These are phyloP conservation scores for Bertia moriformis DNA, from an alignment of 2,329 filamentous ascomycete species.

Conservation along the genomic window DNA sequence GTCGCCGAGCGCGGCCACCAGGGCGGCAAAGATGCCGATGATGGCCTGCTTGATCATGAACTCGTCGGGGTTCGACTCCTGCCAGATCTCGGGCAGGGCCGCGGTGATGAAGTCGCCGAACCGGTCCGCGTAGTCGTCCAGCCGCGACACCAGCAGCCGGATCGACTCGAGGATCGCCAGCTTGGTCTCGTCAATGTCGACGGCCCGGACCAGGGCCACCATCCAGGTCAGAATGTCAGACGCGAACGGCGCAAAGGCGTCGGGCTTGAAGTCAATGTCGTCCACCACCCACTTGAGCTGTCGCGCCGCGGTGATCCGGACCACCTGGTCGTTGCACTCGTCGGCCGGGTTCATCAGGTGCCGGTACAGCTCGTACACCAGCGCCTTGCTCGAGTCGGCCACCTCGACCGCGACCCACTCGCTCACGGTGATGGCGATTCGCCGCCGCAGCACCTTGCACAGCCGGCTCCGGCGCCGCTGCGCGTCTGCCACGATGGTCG, in stretches of 20 bases:
- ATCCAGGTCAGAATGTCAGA: constrained; percentile 58
- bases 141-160: constrained; percentile 61
- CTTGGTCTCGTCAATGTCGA: constrained; percentile 75
- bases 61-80: constrained; percentile 63
- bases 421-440: constrained; percentile 76
- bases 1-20: constrained; percentile 74
- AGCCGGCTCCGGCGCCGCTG: constrained; percentile 43
- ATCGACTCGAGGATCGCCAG: constrained; percentile 81
- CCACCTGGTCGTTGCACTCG: constrained; percentile 73
- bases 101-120: constrained; percentile 71
- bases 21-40: constrained; percentile 66
- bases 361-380: constrained; percentile 79
- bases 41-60: constrained; percentile 91
- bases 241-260: constrained; percentile 65
- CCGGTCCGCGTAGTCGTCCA: constrained; percentile 57
- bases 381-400: constrained; percentile 47
- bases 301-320: constrained; percentile 77
- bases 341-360: constrained; percentile 71
- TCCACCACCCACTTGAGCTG: constrained; percentile 70
- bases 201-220: constrained; percentile 64
- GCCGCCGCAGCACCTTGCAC: constrained; percentile 71
- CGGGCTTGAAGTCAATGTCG: constrained; percentile 66
- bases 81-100: constrained; percentile 71
- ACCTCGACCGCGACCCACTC: constrained; percentile 79
- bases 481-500: constrained; percentile 64